Conservation (phyloP, 2,329 filamentous ascomycete species). For the Phaeoacremonium minimum region DNA sequence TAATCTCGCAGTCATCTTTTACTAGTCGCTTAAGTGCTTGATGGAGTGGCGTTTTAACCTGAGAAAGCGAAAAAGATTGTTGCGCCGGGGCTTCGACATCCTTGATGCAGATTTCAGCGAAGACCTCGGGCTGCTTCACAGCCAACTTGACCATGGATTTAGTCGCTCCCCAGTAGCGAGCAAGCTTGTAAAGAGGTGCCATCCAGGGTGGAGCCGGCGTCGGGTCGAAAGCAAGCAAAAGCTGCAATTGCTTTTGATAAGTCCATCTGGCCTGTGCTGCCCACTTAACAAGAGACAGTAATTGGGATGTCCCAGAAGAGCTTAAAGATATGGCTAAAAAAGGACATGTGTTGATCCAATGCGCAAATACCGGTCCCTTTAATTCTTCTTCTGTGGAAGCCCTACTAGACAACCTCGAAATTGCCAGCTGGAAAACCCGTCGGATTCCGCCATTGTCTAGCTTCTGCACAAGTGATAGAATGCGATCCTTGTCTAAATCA, state of each 20-base stretch:
- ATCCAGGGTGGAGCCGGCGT: constrained; percentile 10
- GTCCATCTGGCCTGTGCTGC: constrained; percentile 18
- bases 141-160: constrained; percentile 22
- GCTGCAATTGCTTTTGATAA: constrained; percentile 15
- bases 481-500: constrained; percentile 12
- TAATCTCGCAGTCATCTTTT: neutral
- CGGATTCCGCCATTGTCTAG: constrained; percentile 2
- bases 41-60: neutral
- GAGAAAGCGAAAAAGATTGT: neutral
- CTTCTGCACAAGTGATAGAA: constrained; percentile 8
- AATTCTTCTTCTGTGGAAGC: neutral
- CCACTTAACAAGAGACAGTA: constrained; percentile 14
- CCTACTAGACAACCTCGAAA: neutral
- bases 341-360: constrained; percentile 5
- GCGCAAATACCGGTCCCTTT: constrained; percentile 1
- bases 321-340: constrained; percentile 1
- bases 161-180: constrained; percentile 17
- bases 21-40: constrained; percentile 1
- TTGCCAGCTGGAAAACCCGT: neutral
- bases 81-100: constrained; percentile 9
- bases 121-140: constrained; percentile 14
- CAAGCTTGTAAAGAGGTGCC: constrained; percentile 17
- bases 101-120: constrained; percentile 15
- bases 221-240: constrained; percentile 5
- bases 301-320: constrained; percentile 2